Evolutionary conservation across 208 protist genomes (phyloP).

Genomic region (Tetramitus jugosus): DNA sequence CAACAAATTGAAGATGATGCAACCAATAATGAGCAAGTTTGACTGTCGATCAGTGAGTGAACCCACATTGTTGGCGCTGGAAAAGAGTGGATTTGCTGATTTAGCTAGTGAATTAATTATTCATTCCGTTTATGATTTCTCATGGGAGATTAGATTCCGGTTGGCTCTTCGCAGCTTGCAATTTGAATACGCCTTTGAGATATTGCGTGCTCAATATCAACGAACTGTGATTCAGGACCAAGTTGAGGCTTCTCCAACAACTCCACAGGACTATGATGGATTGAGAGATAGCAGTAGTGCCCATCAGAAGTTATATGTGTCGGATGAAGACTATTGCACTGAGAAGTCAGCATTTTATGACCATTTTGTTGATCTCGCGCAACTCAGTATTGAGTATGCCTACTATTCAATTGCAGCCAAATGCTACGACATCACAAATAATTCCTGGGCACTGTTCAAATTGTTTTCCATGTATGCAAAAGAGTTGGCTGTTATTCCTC

Average conservation of each 20-base stretch:
- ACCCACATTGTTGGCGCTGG: not conserved
- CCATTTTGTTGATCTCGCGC: not conserved
- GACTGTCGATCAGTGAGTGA: slow-evolving; percentile 6
- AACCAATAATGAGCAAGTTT: not conserved
- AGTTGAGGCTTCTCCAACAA: too few species aligned
- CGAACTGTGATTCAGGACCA: too few species aligned
- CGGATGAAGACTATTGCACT: not conserved
- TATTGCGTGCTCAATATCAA: not conserved
- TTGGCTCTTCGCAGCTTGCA: not conserved
- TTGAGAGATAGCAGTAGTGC: too few species aligned
- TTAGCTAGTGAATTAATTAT: slow-evolving; percentile 12
- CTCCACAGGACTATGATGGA: too few species aligned
- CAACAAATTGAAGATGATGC: not conserved
- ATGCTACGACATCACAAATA: slow-evolving; percentile 11
- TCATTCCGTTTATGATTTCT: not conserved
- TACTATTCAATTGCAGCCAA: not conserved
- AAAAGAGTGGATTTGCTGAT: not conserved
- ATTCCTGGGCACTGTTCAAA: not conserved
- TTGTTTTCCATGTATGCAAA: not conserved
- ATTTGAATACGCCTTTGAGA: not conserved
- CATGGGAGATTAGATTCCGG: slow-evolving; percentile 16
- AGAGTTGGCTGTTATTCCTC: not conserved
- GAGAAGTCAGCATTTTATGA: not conserved
- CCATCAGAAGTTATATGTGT: too few species aligned
- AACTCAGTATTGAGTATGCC: not conserved